These are phyloP conservation scores for Chaetomiaceae sp. DNA, from an alignment of 2,329 filamentous ascomycete genomes.

Conservation along the genomic window DNA sequence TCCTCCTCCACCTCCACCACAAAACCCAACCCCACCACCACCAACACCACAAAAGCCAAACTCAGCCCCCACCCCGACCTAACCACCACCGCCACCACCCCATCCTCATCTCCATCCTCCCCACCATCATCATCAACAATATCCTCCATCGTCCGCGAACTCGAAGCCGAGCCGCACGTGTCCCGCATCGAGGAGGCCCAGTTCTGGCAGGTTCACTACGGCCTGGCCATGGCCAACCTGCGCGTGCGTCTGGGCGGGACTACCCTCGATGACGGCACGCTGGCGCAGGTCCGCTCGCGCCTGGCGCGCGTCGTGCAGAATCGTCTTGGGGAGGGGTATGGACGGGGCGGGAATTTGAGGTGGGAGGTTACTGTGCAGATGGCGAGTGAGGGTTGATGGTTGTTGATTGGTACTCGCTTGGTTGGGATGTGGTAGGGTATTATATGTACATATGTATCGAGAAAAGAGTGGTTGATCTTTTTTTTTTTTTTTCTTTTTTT, in stretches of 20 bases:
- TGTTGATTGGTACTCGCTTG: too few species aligned
- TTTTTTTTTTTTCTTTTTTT: too few species aligned
- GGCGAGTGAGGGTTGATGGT: conserved; percentile 35
- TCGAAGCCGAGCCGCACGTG: conserved; percentile 74
- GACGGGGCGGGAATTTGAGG: conserved; percentile 67
- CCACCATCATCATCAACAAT: conserved; percentile 40
- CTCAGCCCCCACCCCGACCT: too few species aligned
- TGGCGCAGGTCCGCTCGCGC: conserved; percentile 69
- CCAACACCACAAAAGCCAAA: background rate
- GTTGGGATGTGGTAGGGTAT: too few species aligned
- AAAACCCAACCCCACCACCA: conserved; percentile 2
- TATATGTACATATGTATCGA: too few species aligned
- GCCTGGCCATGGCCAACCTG: conserved; percentile 90
- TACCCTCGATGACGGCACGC: conserved; percentile 56
- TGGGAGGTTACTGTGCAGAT: conserved; percentile 95
- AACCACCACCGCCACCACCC: too few species aligned
- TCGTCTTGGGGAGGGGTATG: conserved; percentile 81
- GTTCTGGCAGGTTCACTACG: conserved; percentile 99
- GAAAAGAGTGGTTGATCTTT: too few species aligned
- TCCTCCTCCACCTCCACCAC: conserved; percentile 5
- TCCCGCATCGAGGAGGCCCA: conserved; percentile 79
- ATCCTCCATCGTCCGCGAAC: conserved; percentile 73
- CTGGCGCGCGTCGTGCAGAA: conserved; percentile 78
- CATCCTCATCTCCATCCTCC: conserved; percentile 21
- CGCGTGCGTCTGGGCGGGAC: conserved; percentile 60